Base-by-base conservation (phyloP, 306 rosid species). In the Cucurbita pepo region DNA sequence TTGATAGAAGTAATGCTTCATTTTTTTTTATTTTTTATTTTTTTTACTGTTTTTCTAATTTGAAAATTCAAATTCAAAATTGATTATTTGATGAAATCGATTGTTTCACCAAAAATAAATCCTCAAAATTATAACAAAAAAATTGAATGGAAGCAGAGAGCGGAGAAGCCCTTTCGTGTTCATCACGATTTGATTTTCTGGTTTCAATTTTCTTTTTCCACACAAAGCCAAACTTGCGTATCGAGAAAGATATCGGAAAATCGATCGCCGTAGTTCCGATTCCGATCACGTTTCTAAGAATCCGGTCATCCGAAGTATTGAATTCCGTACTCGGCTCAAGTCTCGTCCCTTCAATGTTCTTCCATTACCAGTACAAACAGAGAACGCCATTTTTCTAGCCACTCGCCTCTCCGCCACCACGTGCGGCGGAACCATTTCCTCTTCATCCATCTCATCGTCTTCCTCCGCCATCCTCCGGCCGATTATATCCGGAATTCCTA, bases 331-430 rank as follows among this genome's bases (percentile, higher is more conserved):
- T 60, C 78, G 80, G 43, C 99, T 89, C 89, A 91, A 85, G 77
- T 91, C 97, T 13, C 99, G 66, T 3, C 99, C 99, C 57, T 94
- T 94, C 47, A 94, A 82, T 1, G 97, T 89, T 76, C 99, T 76
- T 34, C 99, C 99, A 44, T 83, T 83, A 1, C 99, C 99, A 0
- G 90, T 79, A 52, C 91, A 88, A 11, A 94, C 85, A 0, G 97
- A 94, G 73, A 80, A 88, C 1, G 88, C 88, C 97, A 87, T 88
- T 65, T 94, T 86, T 4, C 86, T 84, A 0, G 89, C 86, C 2
- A 87, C 41, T 66, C 96, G 81, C 80, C 91, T 66, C 41, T 79
- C 84, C 3, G 79, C 56, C 21, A 94, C 84, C 81, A 83, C 65
- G 56, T 94, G 99, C 53, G 99, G 99, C 30, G 99, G 99, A 63